Percentiles rank a stretch among this genome's conserved stretches.
phyloP scores from a whole-genome alignment of 2,329 filamentous ascomycete genomes.

The Cryphonectria japonica region DNA sequence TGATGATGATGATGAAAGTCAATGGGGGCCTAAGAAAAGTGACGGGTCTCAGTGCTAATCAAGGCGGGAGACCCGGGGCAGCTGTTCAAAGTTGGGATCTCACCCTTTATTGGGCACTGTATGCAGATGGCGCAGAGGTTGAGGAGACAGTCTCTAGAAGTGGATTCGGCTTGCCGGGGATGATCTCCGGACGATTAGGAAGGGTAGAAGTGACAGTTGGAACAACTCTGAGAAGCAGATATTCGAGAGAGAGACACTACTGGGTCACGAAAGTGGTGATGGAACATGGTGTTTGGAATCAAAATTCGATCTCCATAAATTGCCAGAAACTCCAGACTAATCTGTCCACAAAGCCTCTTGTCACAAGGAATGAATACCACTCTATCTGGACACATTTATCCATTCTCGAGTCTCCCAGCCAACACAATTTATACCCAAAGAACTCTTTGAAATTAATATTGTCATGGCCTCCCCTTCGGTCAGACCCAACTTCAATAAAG shows the following conservation, averaged over 20 bases:
- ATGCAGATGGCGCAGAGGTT: conserved; percentile 24
- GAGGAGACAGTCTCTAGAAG: conserved; percentile 30
- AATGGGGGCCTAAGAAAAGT: not conserved
- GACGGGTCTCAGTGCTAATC: not conserved
- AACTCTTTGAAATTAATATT: not conserved
- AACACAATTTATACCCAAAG: not conserved
- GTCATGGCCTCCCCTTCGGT: not conserved
- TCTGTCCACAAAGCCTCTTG: not conserved
- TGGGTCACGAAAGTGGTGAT: not conserved
- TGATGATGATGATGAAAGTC: not conserved
- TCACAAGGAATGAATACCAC: not conserved
- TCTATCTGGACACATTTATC: not conserved
- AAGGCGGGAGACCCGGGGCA: not conserved
- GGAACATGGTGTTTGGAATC: not conserved
- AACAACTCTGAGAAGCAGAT: conserved; percentile 30
- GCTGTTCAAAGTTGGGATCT: conserved; percentile 3
- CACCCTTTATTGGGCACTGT: not conserved
- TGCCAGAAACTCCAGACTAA: not conserved
- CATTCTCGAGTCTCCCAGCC: not conserved
- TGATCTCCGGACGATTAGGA: conserved; percentile 32
- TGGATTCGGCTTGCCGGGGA: conserved; percentile 29
- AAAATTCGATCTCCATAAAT: not conserved
- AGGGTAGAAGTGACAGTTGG: conserved; percentile 32
- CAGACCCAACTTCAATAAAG: not conserved
- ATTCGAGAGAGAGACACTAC: not conserved